phyloP scores from a whole-genome alignment of 805 yeast genomes.

The Saturnispora halmiae region DNA sequence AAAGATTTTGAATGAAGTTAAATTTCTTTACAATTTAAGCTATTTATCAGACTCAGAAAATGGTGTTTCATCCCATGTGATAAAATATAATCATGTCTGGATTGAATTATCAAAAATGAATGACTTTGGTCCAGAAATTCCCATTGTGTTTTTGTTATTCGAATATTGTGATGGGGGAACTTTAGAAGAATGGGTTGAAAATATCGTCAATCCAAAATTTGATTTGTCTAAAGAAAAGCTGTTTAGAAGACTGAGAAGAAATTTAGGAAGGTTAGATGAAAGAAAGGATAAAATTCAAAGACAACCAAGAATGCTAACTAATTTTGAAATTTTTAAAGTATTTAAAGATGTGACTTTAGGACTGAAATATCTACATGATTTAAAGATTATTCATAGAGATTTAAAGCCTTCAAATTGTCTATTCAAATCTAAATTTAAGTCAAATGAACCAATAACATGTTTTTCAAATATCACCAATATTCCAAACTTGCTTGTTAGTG shows the following conservation, averaged over 20 bases:
- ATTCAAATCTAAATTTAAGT: constrained; percentile 33
- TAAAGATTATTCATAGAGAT: constrained; percentile 80
- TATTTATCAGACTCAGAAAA: constrained; percentile 13
- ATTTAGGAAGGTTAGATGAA: background rate
- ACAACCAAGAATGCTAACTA: constrained; percentile 31
- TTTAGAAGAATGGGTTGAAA: constrained; percentile 53
- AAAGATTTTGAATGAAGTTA: constrained; percentile 69
- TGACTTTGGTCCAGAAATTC: constrained; percentile 46
- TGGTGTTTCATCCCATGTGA: constrained; percentile 41
- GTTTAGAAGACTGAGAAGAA: constrained; percentile 20
- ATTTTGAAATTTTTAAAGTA: constrained; percentile 57
- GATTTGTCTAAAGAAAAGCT: constrained; percentile 32
- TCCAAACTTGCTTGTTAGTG: constrained; percentile 74
- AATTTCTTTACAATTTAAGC: constrained; percentile 50
- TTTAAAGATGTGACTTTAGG: constrained; percentile 64
- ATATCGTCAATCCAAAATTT: constrained; percentile 29
- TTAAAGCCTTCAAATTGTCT: constrained; percentile 84
- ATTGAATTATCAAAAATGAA: constrained; percentile 53
- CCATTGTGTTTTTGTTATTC: constrained; percentile 66
- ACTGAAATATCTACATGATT: constrained; percentile 58
- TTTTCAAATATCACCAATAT: constrained; percentile 26
- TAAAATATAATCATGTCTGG: constrained; percentile 89
- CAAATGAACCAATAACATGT: constrained; percentile 17
- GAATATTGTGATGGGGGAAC: constrained; percentile 89
- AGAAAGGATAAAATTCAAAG: background rate